Percentiles rank a stretch among this genome's conserved stretches.
Conservation (phyloP, 2,329 filamentous ascomycete genomes). For the Cladophialophora bantiana region DNA sequence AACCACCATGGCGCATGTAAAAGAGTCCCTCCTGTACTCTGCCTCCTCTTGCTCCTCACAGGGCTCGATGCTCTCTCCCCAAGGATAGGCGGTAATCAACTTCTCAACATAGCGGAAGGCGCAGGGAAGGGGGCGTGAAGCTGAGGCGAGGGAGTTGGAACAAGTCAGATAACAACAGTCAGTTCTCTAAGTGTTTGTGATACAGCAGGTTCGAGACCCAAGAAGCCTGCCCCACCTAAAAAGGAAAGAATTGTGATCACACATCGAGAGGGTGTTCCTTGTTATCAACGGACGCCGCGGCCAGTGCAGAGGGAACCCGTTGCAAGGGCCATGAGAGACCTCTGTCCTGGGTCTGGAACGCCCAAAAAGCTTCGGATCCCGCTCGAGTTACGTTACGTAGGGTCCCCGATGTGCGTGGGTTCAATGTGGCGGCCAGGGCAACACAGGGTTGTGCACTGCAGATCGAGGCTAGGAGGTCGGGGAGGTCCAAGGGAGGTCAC, state of each 20-base stretch:
- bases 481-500: not conserved
- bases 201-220: not conserved
- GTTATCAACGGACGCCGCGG: not conserved
- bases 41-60: not conserved
- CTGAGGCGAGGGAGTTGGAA: not conserved
- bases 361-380: slow-evolving; percentile 8
- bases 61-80: not conserved
- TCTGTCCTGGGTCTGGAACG: slow-evolving; percentile 18
- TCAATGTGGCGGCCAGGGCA: not conserved
- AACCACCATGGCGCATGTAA: slow-evolving; percentile 12
- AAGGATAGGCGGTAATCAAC: not conserved
- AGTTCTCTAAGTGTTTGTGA: not conserved
- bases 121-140: not conserved
- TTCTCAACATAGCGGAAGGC: slow-evolving; percentile 5
- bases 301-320: not conserved
- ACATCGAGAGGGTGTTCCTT: not conserved
- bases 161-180: slow-evolving; percentile 3
- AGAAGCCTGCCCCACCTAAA: not conserved
- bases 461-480: not conserved
- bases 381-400: not conserved
- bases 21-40: not conserved
- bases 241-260: not conserved
- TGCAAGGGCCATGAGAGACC: not conserved
- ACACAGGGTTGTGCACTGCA: not conserved
- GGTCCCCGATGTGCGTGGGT: not conserved